Evolutionary conservation across 257 asterid genomes (phyloP).

Genomic region (Osmanthus fragrans): DNA sequence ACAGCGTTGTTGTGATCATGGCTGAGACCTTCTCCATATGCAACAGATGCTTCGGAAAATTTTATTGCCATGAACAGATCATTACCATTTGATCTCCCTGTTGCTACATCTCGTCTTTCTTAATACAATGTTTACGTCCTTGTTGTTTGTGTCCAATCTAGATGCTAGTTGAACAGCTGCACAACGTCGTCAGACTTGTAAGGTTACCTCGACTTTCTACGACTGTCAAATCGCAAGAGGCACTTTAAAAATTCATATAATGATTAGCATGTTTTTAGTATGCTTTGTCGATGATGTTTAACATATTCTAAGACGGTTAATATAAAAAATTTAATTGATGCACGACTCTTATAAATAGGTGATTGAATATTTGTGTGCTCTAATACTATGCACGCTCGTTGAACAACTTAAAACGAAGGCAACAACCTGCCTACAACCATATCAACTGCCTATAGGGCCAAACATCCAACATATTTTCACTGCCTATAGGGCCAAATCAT

Average conservation of each 20-base stretch:
- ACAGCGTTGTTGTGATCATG: slow-evolving; percentile 63
- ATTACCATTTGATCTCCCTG: slow-evolving; percentile 64
- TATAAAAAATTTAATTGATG: too few relatives aligned
- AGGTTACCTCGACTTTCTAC: background rate
- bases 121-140: slow-evolving; percentile 43
- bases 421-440: slow-evolving; percentile 70
- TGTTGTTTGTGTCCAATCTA: slow-evolving; percentile 56
- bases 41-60: slow-evolving; percentile 55
- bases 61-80: slow-evolving; percentile 53
- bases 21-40: slow-evolving; percentile 67
- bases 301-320: too few relatives aligned
- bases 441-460: slow-evolving; percentile 67
- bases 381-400: background rate
- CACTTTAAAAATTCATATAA: too few relatives aligned
- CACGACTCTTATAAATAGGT: too few relatives aligned
- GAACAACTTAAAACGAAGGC: background rate
- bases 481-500: slow-evolving; percentile 64
- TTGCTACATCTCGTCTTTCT: slow-evolving; percentile 51
- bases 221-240: background rate
- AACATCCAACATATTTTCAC: too few relatives aligned
- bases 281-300: too few relatives aligned
- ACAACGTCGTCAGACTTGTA: slow-evolving; percentile 65
- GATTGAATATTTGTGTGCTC: background rate
- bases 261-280: background rate
- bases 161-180: slow-evolving; percentile 60